Base-by-base conservation (phyloP, 23 red algal species). In the Gracilariopsis chorda region DNA sequence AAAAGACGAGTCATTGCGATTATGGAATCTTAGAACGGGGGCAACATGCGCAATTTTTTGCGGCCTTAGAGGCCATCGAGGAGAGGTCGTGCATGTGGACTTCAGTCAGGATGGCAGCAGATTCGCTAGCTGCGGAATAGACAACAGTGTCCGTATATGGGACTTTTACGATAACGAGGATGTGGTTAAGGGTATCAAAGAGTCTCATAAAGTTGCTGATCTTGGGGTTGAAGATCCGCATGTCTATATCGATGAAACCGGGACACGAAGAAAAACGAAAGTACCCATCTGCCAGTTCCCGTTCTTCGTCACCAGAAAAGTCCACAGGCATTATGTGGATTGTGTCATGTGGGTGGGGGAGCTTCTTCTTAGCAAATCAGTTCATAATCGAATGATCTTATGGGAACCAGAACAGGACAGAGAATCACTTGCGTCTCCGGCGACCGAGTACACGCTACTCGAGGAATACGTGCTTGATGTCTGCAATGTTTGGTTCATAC, bases 291-390 rank as follows among this genome's bases (percentile, higher is more conserved):
- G 79, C 60, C 95, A 98, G 95, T 94, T 94, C 87, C 95, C 95
- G 14, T 41, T 74, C 25, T 94, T 91, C 56, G 74, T 79, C 20
- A 87, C 78, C 4, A 86, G 80, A 36, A 76, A 91, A 41, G 84
- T 98, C 12, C 95, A 98, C 81, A 83, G 84, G n/a, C 91, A 98
- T 81, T 98, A 94, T 64, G 91, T 98, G 7, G 95, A 98, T 72
- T 98, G 95, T 57, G 95, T 86, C 20, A 83, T 61, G 77, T 98
- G 82, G 77, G 74, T 98, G 20, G 95, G 95, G 13, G 88, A 98
- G 65, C 56, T 98, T 9, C 78, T 98, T 21, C 44, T 98, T 13
- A 94, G 91, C 76, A 98, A 98, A 61, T 92, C 92, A 17, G 83
- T 91, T 30, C 87, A 94, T 67, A 88, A 94, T 72, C 78, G 92